Evolutionary conservation across 106 monocot genomes (phyloP).

Genomic region (Ottelia alismoides): DNA sequence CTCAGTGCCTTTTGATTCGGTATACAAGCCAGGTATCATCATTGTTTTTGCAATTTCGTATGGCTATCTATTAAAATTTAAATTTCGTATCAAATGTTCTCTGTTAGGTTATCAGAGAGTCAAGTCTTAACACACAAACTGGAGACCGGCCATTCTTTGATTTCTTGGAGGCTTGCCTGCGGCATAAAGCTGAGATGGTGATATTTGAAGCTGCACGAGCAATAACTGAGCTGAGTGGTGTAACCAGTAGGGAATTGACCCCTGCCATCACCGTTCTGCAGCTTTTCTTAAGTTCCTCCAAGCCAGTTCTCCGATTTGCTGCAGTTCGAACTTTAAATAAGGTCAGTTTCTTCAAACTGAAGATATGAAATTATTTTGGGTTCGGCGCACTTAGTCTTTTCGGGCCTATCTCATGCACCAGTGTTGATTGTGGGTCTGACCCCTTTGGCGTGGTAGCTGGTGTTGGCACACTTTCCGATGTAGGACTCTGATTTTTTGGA

Average conservation of each 20-base stretch:
- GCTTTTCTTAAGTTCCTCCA: constrained; percentile 98
- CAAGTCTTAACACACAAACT: constrained; percentile 49
- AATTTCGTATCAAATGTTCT: too few relatives aligned
- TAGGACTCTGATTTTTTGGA: too few relatives aligned
- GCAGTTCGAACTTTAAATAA: constrained; percentile 97
- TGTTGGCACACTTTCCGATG: too few relatives aligned
- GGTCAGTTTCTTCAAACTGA: constrained; percentile 21
- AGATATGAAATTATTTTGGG: neutral
- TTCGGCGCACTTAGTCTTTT: too few relatives aligned
- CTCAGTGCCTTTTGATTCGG: constrained; percentile 89
- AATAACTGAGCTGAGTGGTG: constrained; percentile 87
- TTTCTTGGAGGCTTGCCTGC: constrained; percentile 80
- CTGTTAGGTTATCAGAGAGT: constrained; percentile 72
- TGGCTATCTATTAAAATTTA: too few relatives aligned
- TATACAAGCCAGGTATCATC: constrained; percentile 77
- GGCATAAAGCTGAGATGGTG: constrained; percentile 99
- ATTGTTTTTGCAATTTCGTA: neutral
- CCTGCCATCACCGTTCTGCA: constrained; percentile 98
- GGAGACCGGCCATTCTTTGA: constrained; percentile 91
- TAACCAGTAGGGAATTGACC: constrained; percentile 81
- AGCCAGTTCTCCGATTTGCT: constrained; percentile 96
- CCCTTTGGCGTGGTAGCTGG: too few relatives aligned
- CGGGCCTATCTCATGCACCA: too few relatives aligned
- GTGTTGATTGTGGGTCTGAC: too few relatives aligned
- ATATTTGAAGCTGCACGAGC: constrained; percentile 97